Evolutionary conservation across 2,329 filamentous ascomycete genomes (phyloP).

Genomic region (Fusarium sp.): DNA sequence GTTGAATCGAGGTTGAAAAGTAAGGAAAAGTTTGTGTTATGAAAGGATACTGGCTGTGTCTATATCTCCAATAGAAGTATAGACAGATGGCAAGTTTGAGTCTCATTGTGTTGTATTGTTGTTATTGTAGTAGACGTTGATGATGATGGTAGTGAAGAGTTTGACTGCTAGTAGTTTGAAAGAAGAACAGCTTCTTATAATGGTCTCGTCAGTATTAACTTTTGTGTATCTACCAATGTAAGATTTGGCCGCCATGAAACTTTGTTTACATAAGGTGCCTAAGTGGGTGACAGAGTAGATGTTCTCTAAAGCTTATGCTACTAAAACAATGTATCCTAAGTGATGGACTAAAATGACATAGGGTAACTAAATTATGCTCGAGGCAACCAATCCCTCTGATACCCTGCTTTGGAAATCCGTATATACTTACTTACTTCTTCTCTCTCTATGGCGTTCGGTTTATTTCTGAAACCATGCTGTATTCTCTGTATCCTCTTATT

Average conservation of each 20-base stretch:
- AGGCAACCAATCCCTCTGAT: background rate
- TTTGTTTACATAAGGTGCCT: background rate
- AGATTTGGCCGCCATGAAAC: background rate
- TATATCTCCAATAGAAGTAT: background rate
- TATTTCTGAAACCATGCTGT: no score
- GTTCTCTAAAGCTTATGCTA: background rate
- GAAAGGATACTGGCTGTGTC: background rate
- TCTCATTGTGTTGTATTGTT: background rate
- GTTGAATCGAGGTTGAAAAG: background rate
- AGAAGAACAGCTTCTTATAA: background rate
- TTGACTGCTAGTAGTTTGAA: background rate
- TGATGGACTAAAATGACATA: background rate
- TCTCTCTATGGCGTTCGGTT: no score
- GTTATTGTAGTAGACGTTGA: background rate
- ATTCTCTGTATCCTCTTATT: no score
- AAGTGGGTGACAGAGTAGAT: fast-evolving
- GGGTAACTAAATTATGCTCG: background rate
- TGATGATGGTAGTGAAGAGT: background rate
- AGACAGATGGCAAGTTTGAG: background rate
- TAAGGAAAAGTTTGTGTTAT: background rate
- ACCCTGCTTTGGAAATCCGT: no score
- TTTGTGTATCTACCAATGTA: background rate
- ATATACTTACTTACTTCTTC: no score
- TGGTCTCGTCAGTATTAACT: fast-evolving
- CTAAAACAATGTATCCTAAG: background rate